A percentile compares a stretch with the other conserved stretches of the same genome.
phyloP scores from a whole-genome alignment of 2,329 filamentous ascomycete genomes.

The Fusarium sublunatum region DNA sequence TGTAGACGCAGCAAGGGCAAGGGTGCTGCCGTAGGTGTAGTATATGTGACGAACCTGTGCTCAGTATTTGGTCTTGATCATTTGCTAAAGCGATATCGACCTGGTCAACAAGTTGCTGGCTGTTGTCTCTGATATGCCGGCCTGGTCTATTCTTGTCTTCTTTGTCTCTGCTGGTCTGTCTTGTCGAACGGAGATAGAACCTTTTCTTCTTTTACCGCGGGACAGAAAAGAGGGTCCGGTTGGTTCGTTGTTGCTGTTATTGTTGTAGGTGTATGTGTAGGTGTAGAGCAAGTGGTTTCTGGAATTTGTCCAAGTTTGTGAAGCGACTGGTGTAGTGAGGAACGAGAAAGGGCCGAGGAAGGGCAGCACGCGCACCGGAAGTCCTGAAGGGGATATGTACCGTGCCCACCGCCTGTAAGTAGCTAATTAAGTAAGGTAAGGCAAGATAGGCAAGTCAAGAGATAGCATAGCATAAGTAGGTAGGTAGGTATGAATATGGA shows the following conservation, averaged over 20 bases:
- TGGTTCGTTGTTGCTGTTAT: not conserved
- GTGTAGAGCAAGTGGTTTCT: not conserved
- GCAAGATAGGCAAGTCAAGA: slow-evolving; percentile 2
- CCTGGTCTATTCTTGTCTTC: not conserved
- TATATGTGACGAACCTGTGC: slow-evolving; percentile 33
- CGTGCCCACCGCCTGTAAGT: slow-evolving; percentile 23
- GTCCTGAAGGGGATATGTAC: slow-evolving; percentile 16
- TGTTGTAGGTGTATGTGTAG: slow-evolving; percentile 3
- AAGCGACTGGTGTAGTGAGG: slow-evolving; percentile 22
- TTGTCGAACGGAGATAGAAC: not conserved
- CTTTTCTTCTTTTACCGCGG: slow-evolving; percentile 3
- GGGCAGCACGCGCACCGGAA: slow-evolving; percentile 34
- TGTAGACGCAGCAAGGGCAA: slow-evolving; percentile 12
- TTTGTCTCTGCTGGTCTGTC: slow-evolving; percentile 7
- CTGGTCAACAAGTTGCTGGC: not conserved
- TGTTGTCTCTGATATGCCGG: slow-evolving; percentile 27
- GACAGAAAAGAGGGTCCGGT: slow-evolving; percentile 6
- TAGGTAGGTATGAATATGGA: no score
- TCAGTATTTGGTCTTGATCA: slow-evolving; percentile 37
- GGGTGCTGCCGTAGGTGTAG: not conserved
- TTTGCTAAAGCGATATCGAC: slow-evolving; percentile 13
- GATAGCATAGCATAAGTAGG: slow-evolving; percentile 7
- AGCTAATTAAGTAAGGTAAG: slow-evolving; percentile 1
- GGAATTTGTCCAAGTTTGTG: slow-evolving; percentile 26
- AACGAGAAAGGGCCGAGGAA: slow-evolving; percentile 42